These are phyloP conservation scores for Boletus fagicola DNA, from an alignment of 768 basidiomycete genomes.

Conservation along the genomic window DNA sequence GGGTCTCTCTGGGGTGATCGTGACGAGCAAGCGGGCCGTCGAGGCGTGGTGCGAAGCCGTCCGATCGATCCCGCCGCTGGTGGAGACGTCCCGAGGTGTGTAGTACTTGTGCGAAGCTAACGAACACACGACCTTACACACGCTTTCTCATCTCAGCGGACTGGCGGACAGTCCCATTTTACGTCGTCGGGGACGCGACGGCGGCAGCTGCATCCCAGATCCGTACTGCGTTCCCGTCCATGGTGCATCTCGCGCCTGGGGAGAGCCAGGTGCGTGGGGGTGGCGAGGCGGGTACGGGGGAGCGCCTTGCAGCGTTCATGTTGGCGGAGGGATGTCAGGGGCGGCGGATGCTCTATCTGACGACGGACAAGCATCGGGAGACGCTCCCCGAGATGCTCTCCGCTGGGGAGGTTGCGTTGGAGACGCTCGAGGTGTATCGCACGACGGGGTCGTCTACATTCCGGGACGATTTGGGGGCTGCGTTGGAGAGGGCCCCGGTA, in stretches of 20 bases:
- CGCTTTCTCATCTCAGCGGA: constrained; percentile 25
- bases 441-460: constrained; percentile 60
- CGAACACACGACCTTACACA: neutral
- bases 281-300: constrained; percentile 60
- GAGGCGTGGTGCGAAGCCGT: constrained; percentile 62
- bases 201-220: constrained; percentile 41
- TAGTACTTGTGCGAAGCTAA: neutral
- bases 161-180: constrained; percentile 69
- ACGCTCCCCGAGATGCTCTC: constrained; percentile 53
- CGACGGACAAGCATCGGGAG: constrained; percentile 85
- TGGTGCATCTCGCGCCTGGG: constrained; percentile 33
- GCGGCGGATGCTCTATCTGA: constrained; percentile 62
- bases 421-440: constrained; percentile 64
- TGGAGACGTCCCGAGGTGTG: constrained; percentile 15
- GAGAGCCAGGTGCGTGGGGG: constrained; percentile 41
- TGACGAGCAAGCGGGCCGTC: constrained; percentile 77
- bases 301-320: constrained; percentile 65
- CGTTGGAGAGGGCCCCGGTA: constrained; percentile 26
- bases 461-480: constrained; percentile 39
- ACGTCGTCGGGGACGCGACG: constrained; percentile 73
- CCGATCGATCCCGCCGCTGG: constrained; percentile 11
- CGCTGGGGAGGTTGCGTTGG: constrained; percentile 44
- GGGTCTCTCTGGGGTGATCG: constrained; percentile 56
- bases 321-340: constrained; percentile 33
- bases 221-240: constrained; percentile 33